Base-by-base conservation (phyloP, 805 yeast genomes). In the Suhomyces sp. region DNA sequence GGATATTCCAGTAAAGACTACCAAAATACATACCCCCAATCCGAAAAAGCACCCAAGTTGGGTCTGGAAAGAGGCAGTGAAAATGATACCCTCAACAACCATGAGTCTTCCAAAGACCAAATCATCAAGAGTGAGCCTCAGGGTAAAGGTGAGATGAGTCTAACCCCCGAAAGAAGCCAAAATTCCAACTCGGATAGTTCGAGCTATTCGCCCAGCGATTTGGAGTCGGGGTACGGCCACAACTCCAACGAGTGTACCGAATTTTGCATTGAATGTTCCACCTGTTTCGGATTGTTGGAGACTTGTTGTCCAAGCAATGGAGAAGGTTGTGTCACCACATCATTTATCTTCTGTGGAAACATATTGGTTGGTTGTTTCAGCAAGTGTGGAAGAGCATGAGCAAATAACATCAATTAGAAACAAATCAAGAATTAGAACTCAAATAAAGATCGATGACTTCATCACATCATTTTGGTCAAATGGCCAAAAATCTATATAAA, bases 261-360 rank as follows among this genome's bases (percentile, higher is more conserved):
- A 44, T 67, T 68, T 39, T 65, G 68, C 42, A 43, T 60, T 31
- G 72, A 67, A 32, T 51, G 46, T 25, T 52, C 49, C 32, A 39
- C 56, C 13, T 68, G 74, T 43, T 68, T 68, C 36, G 72, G 74
- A 1, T 49, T 64, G 31, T 58, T 58, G 33, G 67, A 64, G 29
- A 48, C 54, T 5, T 66, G 68, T 40, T 66, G 71, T 42, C 74
- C 74, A n/a, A 40, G 58, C 25, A 50, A 50, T 12, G 68, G 68
- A 4, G 71, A 66, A 34, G 72, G 74, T 7, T 67, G 60, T 40
- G 36, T 66, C 33, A 56, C 64, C 28, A 44, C 62, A 15, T 38
- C 54, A 19, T 70, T 70, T 7, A 48, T 58, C 1, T 61, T 66
- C 50, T 46, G 60, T 31, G 72, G 71, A 18, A 62, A 60, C 39